These are phyloP conservation scores for Xylaria castorea DNA, from an alignment of 495 filamentous ascomycete species.

Conservation along the genomic window DNA sequence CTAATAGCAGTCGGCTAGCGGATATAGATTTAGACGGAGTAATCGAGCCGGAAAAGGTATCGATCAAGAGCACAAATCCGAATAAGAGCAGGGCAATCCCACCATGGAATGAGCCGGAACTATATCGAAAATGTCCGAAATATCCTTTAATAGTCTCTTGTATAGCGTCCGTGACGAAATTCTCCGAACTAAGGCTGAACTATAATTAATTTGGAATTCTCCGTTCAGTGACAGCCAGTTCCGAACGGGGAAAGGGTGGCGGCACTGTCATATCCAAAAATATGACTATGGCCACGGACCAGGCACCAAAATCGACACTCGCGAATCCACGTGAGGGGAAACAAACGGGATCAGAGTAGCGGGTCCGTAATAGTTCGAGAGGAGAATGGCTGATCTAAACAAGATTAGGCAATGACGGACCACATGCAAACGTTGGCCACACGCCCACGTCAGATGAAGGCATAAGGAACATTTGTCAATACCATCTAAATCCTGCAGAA, in stretches of 20 bases:
- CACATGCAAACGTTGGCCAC: slow-evolving; percentile 15
- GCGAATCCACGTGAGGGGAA: slow-evolving; percentile 17
- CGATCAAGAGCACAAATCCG: neutral
- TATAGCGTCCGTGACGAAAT: neutral
- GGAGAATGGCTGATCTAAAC: slow-evolving; percentile 23
- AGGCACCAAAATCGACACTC: slow-evolving; percentile 3
- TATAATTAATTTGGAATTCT: slow-evolving; percentile 17
- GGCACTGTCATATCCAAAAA: slow-evolving; percentile 20
- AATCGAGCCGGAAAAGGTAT: neutral
- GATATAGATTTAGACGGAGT: neutral
- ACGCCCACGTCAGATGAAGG: slow-evolving; percentile 8
- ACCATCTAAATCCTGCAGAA: slow-evolving; percentile 11
- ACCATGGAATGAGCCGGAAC: slow-evolving; percentile 5
- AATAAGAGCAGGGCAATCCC: neutral
- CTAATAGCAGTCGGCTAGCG: neutral
- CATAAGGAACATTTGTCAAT: slow-evolving; percentile 17
- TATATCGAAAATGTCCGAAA: neutral
- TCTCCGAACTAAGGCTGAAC: slow-evolving; percentile 6
- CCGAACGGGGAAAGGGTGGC: neutral
- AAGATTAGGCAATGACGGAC: slow-evolving; percentile 20
- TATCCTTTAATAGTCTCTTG: neutral
- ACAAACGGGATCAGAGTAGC: slow-evolving; percentile 1
- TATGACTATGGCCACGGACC: slow-evolving; percentile 7
- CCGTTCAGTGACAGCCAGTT: neutral
- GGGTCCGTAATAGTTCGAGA: slow-evolving; percentile 1